Evolutionary conservation across 2,329 filamentous ascomycete genomes (phyloP), one percentile per base, ranked within the genome.

Genomic region (Triangularia setosa): DNA sequence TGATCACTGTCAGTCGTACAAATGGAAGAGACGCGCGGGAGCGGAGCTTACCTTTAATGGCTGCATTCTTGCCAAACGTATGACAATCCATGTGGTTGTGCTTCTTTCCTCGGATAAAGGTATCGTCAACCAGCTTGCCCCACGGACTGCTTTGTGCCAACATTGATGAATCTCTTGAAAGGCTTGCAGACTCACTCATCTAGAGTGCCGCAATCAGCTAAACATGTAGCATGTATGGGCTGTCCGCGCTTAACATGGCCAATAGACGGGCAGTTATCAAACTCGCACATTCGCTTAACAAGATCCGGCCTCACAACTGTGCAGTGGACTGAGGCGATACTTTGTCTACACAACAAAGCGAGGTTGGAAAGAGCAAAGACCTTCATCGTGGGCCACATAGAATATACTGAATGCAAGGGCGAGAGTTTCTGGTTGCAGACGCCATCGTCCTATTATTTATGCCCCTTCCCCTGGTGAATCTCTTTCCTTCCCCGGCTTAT

Each of bases 41-140:
- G 11, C 14, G n/a, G 12, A 33, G n/a, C 56, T 57, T 30, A 62
- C 58, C 54, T 9, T 25, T 28, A 28, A 65, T 40, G 7, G 55
- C 40, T 48, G 53, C 64, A 12, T 64, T 30, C 59, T 64, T 61
- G 62, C 63, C 64, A 40, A 63, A 65, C 21, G 61, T 60, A 14
- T 62, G 61, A 59, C 66, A 67, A 35, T 60, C 60, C 24, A 55
- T 23, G 28, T 65, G n/a, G 2, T 62, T 55, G 44, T 56, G 55
- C 14, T 56, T 55, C 52, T 24, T 54, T 56, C 64, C 64, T 35
- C 60, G 66, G 55, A 67, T 56, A 33, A 54, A 67, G 23, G 66
- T 61, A 60, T 64, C 66, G 60, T 67, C 66, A 60, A 65, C 62
- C 23, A 67, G 61, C 60, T 65, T 65, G 25, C 65, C 55, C 64